Base-by-base conservation (phyloP, 371 early-diverging fungal genomes). In the Mortierella sp. region DNA sequence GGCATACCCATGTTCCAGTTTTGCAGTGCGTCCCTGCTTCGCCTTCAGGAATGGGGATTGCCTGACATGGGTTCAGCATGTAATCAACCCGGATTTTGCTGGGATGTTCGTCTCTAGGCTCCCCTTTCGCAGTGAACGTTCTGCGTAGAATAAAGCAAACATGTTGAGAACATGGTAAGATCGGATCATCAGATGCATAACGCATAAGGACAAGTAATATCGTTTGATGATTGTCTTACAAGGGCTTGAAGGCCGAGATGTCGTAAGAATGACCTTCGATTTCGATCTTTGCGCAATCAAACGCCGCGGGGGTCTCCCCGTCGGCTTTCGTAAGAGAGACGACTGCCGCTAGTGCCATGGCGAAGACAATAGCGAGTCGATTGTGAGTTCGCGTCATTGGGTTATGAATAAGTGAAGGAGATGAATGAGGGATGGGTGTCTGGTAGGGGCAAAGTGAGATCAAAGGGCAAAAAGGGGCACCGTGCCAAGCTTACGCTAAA, bases 1-100 rank as follows among this genome's bases (percentile, higher is more conserved):
- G 69, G 34, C 76, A 76, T 39, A 76, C 76, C 76, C 76, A 76
- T 3, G 76, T 42, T 24, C 61, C 70, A 4, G 64, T 42, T 15
- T 50, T 27, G 44, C 76, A 76, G 27, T 69, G 47, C 0, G 31
- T 27, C 23, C 52, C 37, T 17, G 49, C 54, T 32, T 69, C 47
- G 15, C 65, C 76, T 4, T 76, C 76, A n/a, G 69, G 70, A 17
- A 76, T 34, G 7, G 34, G 50, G 37, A 76, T 60, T 4, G 76
- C 70, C 24, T 76, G 68, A 58, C 76, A 76, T 3, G 76, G 76
- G 37, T 76, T 76, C 21, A 76, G 32, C 19, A 49, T 27, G 34
- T 76, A 76, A 28, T 76, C 70, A 11, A 50, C 31, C 12, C 70
- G 76, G 27, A 64, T 23, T 23, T 55, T 76, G 50, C 46, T 61